Conservation (phyloP, 331 rosid genomes). For the Cydonia oblonga region DNA sequence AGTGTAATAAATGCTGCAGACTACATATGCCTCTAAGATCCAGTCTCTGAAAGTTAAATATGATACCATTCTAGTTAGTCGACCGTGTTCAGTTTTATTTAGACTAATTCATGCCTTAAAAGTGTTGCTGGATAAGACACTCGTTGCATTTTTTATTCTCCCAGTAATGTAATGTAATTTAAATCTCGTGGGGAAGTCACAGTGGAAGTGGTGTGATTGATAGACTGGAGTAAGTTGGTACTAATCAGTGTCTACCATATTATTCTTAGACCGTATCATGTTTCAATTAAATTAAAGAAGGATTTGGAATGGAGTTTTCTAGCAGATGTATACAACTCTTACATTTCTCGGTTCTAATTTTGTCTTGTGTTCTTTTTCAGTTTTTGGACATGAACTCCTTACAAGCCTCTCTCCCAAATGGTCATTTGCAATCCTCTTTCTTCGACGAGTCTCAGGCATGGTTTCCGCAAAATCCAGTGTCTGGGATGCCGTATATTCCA, state of each 20-base stretch:
- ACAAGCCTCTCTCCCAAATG: constrained; percentile 33
- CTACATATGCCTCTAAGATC: not conserved
- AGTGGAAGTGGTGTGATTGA: not conserved
- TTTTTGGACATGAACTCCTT: constrained; percentile 40
- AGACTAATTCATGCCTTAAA: too few relatives aligned
- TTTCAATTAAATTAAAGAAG: not conserved
- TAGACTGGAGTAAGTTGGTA: not conserved
- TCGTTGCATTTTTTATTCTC: not conserved
- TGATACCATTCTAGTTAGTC: too few relatives aligned
- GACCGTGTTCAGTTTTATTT: too few relatives aligned
- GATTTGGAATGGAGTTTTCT: not conserved
- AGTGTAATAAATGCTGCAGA: not conserved
- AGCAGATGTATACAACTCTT: not conserved
- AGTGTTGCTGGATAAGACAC: too few relatives aligned
- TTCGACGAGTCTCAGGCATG: constrained; percentile 33
- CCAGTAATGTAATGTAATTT: not conserved
- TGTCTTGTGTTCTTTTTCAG: constrained; percentile 8
- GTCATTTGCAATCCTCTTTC: constrained; percentile 26
- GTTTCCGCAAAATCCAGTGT: constrained; percentile 30
- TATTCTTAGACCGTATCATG: not conserved
- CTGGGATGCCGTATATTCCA: constrained; percentile 20
- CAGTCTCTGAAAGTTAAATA: not conserved
- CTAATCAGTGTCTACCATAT: not conserved
- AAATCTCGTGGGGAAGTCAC: not conserved
- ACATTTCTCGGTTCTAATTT: not conserved